phyloP scores from a whole-genome alignment of 2,329 filamentous ascomycete genomes.

The Phialophora verrucosa region DNA sequence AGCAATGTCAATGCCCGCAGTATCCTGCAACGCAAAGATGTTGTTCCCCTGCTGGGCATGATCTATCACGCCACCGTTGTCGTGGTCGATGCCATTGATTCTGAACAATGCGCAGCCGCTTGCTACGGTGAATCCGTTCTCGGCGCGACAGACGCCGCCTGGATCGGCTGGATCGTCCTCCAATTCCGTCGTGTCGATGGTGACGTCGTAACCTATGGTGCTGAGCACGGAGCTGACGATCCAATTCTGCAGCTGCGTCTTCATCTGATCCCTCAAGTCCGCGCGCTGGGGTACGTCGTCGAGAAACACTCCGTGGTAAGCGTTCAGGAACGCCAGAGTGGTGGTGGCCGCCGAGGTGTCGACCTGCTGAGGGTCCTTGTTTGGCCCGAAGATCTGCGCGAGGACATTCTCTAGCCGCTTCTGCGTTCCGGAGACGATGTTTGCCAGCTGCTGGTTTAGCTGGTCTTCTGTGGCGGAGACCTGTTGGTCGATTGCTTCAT shows the following conservation, averaged over 20 bases:
- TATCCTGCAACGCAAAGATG: constrained; percentile 23
- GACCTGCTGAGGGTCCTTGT: constrained; percentile 13
- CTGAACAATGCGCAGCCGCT: constrained; percentile 19
- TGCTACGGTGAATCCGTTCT: constrained; percentile 16
- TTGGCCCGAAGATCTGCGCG: constrained; percentile 15
- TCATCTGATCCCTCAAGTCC: constrained; percentile 16
- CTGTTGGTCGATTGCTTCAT: constrained; percentile 19
- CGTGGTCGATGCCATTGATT: constrained; percentile 17
- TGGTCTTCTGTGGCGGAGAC: constrained; percentile 19
- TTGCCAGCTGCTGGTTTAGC: constrained; percentile 13
- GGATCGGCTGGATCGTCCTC: background rate
- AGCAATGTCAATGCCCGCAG: constrained; percentile 20
- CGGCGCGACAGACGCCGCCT: constrained; percentile 9
- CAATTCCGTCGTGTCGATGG: constrained; percentile 13
- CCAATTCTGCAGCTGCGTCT: constrained; percentile 24
- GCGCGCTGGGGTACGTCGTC: constrained; percentile 19
- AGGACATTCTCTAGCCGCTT: constrained; percentile 17
- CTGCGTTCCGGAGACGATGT: constrained; percentile 19
- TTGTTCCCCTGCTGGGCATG: constrained; percentile 18
- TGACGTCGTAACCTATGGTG: constrained; percentile 21
- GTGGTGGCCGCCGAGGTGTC: background rate
- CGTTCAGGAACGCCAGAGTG: constrained; percentile 20
- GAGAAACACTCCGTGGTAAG: constrained; percentile 15
- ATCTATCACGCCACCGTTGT: constrained; percentile 19
- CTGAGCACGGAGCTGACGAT: constrained; percentile 22